phyloP scores from a whole-genome alignment of 768 basidiomycete species.

The Boletus rubescentipes region DNA sequence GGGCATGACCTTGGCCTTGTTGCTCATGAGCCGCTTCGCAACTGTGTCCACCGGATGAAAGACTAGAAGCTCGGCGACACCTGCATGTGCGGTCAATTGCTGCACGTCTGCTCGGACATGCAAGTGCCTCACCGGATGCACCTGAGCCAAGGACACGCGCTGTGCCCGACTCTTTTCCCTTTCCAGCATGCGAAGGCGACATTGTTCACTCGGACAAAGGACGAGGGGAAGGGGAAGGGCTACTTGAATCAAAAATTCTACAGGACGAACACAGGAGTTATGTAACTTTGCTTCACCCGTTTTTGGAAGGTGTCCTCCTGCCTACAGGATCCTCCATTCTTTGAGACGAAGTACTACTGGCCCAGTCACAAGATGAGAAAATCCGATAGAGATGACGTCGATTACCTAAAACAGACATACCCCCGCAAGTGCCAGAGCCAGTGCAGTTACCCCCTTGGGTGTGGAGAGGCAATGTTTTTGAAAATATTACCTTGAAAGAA shows the following conservation, averaged over 20 bases:
- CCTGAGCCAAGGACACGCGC: constrained; percentile 93
- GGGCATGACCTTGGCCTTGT: constrained; percentile 71
- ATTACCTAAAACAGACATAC: constrained; percentile 5
- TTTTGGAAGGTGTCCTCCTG: constrained; percentile 19
- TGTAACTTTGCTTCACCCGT: constrained; percentile 14
- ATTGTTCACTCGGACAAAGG: constrained; percentile 26
- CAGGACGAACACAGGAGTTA: constrained; percentile 19
- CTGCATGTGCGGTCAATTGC: constrained; percentile 38
- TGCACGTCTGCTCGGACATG: not conserved
- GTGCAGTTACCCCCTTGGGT: no score
- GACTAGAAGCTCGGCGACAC: constrained; percentile 90
- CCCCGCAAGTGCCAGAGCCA: not conserved
- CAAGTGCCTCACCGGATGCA: constrained; percentile 62
- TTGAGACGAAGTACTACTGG: no score
- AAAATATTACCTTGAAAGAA: no score
- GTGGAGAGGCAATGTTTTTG: no score
- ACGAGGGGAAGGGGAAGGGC: not conserved
- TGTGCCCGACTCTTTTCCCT: constrained; percentile 79
- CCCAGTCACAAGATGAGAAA: no score
- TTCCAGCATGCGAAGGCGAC: constrained; percentile 47
- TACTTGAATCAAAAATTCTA: constrained; percentile 4
- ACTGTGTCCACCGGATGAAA: constrained; percentile 98
- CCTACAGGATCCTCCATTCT: no score
- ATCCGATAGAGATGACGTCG: not conserved
- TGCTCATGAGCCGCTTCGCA: constrained; percentile 98